A percentile compares a stretch with the other conserved stretches of the same genome.
Conservation (phyloP, 257 asterid genomes). For the Leptodermis oblonga region DNA sequence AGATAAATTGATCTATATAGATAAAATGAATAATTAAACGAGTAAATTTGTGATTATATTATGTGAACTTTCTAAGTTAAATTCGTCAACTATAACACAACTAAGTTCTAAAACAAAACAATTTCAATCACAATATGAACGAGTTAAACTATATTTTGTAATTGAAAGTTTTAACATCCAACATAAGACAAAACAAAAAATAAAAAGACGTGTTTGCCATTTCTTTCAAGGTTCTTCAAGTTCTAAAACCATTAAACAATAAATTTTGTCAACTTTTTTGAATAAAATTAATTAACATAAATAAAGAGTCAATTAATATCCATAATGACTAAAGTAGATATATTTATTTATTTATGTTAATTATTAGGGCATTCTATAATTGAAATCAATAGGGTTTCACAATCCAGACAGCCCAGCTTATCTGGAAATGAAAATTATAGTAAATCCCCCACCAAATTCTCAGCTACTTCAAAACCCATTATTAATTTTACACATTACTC, state of each 20-base stretch:
- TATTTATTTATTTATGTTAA: background rate
- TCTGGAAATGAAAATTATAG: too few relatives aligned
- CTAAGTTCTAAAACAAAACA: too few relatives aligned
- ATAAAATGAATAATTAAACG: too few relatives aligned
- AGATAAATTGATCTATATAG: too few relatives aligned
- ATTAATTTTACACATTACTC: background rate
- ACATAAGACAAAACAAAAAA: background rate
- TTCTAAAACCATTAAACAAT: background rate
- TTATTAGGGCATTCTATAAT: background rate
- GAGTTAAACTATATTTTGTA: too few relatives aligned
- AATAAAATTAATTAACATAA: too few relatives aligned
- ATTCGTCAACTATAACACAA: too few relatives aligned
- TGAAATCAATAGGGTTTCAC: background rate
- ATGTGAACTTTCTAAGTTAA: too few relatives aligned
- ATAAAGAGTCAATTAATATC: background rate
- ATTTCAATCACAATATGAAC: too few relatives aligned
- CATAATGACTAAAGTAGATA: background rate
- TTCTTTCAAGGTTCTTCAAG: background rate
- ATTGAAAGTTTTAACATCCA: background rate
- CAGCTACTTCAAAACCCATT: background rate
- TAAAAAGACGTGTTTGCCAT: slow-evolving; percentile 14
- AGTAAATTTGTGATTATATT: too few relatives aligned
- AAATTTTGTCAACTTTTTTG: background rate
- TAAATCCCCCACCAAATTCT: slow-evolving; percentile 9
- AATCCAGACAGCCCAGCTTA: background rate